Conservation (phyloP, 768 basidiomycete species). For the Suillus luteus region DNA sequence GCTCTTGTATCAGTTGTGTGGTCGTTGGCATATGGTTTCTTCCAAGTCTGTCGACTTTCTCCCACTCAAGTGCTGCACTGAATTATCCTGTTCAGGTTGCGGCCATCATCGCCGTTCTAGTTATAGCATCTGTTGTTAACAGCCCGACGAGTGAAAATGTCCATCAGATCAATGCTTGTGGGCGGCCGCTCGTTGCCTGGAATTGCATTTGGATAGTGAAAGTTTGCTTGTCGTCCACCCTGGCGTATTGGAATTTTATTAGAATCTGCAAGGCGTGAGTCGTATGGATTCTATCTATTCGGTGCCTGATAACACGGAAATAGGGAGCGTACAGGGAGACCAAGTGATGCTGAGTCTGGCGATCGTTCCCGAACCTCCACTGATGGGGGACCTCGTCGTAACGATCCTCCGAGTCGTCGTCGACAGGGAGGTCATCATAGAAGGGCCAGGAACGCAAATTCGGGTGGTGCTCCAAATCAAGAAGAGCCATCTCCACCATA, state of each 20-base stretch:
- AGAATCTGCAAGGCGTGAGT: slow-evolving; percentile 38
- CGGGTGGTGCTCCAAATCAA: slow-evolving; percentile 19
- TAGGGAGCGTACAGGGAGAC: slow-evolving; percentile 27
- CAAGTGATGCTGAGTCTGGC: slow-evolving; percentile 28
- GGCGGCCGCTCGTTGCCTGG: slow-evolving; percentile 67
- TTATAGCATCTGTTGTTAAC: slow-evolving; percentile 45
- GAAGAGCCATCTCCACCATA: slow-evolving; percentile 29
- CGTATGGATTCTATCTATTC: background rate
- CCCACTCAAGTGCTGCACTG: slow-evolving; percentile 9
- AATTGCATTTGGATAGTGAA: slow-evolving; percentile 64
- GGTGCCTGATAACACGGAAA: slow-evolving; percentile 16
- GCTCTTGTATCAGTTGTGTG: slow-evolving; percentile 54
- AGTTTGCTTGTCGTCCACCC: slow-evolving; percentile 46
- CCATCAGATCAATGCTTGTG: slow-evolving; percentile 65
- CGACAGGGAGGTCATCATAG: slow-evolving; percentile 16
- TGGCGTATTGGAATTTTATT: slow-evolving; percentile 60
- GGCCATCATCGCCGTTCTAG: slow-evolving; percentile 51
- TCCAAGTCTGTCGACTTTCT: slow-evolving; percentile 47
- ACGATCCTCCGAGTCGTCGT: slow-evolving; percentile 19
- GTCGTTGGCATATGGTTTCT: slow-evolving; percentile 49
- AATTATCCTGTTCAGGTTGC: slow-evolving; percentile 43
- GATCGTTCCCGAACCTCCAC: slow-evolving; percentile 26
- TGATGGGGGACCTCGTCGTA: slow-evolving; percentile 14
- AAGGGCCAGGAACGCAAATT: slow-evolving; percentile 22
- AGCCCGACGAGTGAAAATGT: slow-evolving; percentile 43